A percentile compares a stretch with the other conserved stretches of the same genome.
These are phyloP conservation scores for Paramecium biaurelia DNA, from an alignment of 73 alveolate genomes.

Conservation along the genomic window DNA sequence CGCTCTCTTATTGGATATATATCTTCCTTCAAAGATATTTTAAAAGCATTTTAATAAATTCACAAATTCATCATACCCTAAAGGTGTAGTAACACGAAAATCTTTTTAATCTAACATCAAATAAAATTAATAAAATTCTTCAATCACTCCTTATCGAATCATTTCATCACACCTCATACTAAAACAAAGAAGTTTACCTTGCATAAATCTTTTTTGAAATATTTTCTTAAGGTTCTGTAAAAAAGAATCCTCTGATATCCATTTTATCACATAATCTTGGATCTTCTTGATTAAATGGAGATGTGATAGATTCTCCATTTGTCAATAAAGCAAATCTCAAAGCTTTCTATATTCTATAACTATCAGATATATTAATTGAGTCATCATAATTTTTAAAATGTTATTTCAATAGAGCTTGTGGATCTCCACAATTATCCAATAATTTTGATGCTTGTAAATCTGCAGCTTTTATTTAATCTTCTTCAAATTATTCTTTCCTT, in stretches of 20 bases:
- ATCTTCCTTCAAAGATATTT: neutral
- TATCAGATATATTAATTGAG: neutral
- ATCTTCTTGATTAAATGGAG: neutral
- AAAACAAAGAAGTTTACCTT: neutral
- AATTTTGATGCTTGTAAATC: neutral
- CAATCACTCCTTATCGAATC: neutral
- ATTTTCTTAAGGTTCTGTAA: neutral
- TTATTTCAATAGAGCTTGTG: neutral
- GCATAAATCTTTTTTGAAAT: neutral
- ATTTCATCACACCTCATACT: constrained; percentile 17
- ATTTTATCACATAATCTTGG: neutral
- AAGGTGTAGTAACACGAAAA: neutral
- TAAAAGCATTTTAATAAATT: neutral
- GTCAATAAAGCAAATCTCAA: constrained; percentile 33
- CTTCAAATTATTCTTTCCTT: neutral
- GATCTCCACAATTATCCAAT: neutral
- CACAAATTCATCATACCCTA: neutral
- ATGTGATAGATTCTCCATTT: neutral
- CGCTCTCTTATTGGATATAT: neutral
- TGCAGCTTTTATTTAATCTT: neutral
- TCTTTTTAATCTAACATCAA: neutral
- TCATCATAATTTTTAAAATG: neutral
- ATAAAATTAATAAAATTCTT: neutral
- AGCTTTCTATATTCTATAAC: constrained; percentile 10
- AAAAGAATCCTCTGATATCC: constrained; percentile 20